These are phyloP conservation scores for Leonotis leonurus DNA, from an alignment of 257 asterid species.

Conservation along the genomic window DNA sequence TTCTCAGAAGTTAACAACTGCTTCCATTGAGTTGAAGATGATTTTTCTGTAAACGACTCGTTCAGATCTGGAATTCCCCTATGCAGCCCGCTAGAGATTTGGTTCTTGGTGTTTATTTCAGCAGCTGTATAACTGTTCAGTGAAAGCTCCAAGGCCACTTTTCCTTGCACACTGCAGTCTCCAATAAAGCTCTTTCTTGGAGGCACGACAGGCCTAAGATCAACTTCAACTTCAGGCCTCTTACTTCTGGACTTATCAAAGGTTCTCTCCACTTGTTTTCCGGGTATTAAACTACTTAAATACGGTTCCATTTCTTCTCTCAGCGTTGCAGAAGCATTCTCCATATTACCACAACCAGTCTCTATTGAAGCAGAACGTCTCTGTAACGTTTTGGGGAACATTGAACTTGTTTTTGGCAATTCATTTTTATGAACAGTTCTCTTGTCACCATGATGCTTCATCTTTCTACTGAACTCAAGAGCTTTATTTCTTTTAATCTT, in stretches of 20 bases:
- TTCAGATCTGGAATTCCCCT: slow-evolving; percentile 45
- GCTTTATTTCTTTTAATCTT: slow-evolving; percentile 26
- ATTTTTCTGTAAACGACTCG: slow-evolving; percentile 26
- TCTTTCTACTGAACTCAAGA: slow-evolving; percentile 22
- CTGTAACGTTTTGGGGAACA: no score
- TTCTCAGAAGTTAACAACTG: slow-evolving; percentile 19
- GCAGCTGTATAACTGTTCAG: slow-evolving; percentile 31
- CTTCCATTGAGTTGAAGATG: slow-evolving; percentile 15
- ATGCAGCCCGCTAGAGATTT: slow-evolving; percentile 15
- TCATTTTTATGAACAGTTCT: slow-evolving; percentile 16
- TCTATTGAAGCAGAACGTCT: slow-evolving; percentile 9
- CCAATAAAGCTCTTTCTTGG: slow-evolving; percentile 23
- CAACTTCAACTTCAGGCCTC: slow-evolving; percentile 32
- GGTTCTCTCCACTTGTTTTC: slow-evolving; percentile 16
- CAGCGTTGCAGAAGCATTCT: background rate
- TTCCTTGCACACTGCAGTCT: slow-evolving; percentile 25
- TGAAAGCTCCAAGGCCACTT: slow-evolving; percentile 48
- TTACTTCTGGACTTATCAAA: slow-evolving; percentile 20
- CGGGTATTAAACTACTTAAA: slow-evolving; percentile 14
- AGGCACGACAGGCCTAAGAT: slow-evolving; percentile 16
- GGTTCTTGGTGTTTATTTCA: slow-evolving; percentile 19
- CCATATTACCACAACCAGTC: slow-evolving; percentile 9
- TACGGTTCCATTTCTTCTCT: slow-evolving; percentile 19
- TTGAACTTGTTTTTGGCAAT: slow-evolving; percentile 7
- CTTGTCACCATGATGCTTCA: slow-evolving; percentile 17